phyloP scores from a whole-genome alignment of 2,329 filamentous ascomycete genomes.

The Xylaria polymorpha region DNA sequence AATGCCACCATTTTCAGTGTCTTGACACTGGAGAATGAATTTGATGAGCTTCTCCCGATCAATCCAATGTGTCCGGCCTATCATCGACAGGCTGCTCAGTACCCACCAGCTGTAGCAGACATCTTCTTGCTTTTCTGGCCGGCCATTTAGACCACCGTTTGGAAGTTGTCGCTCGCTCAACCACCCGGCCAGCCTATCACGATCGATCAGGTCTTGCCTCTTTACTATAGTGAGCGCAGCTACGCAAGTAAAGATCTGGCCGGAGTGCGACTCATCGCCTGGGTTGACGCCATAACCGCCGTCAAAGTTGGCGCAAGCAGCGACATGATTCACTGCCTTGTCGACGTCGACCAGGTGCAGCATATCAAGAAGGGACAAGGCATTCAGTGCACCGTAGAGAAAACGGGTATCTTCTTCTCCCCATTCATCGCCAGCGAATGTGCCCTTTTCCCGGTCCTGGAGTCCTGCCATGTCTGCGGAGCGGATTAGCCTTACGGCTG shows the following conservation, averaged over 20 bases:
- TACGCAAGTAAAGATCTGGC: constrained; percentile 95
- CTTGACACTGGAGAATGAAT: constrained; percentile 92
- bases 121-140: constrained; percentile 95
- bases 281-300: constrained; percentile 92
- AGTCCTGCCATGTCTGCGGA: constrained; percentile 78
- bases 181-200: constrained; percentile 87
- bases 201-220: constrained; percentile 83
- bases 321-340: constrained; percentile 82
- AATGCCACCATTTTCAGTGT: constrained; percentile 84
- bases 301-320: constrained; percentile 90
- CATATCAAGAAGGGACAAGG: constrained; percentile 83
- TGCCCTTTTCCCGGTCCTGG: constrained; percentile 84
- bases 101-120: constrained; percentile 99
- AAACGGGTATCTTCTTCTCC: constrained; percentile 96
- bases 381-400: constrained; percentile 89
- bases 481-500: constrained; percentile 38
- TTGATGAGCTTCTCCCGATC: constrained; percentile 79
- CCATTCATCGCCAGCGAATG: constrained; percentile 95
- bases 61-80: constrained; percentile 91
- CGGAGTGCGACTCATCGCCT: constrained; percentile 92
- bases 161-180: constrained; percentile 91
- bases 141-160: constrained; percentile 89
- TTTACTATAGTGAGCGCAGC: constrained; percentile 86
- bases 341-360: constrained; percentile 80
- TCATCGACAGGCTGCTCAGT: constrained; percentile 88